These are phyloP conservation scores for Globisporangium carolinianum DNA, from an alignment of 352 stramenopile genomes.

Conservation along the genomic window DNA sequence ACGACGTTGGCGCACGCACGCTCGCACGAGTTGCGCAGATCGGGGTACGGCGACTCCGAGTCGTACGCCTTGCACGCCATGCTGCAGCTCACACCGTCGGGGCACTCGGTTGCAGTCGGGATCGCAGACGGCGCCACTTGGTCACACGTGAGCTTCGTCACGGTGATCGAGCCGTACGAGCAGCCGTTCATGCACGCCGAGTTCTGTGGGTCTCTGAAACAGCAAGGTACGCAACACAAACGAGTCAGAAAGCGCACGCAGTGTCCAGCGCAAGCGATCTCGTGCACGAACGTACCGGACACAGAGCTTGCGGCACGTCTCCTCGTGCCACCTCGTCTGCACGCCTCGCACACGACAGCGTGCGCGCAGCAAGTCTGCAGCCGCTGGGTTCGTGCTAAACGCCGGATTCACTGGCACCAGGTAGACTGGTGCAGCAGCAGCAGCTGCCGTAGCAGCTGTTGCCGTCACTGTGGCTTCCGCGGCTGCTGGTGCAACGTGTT, in stretches of 20 bases:
- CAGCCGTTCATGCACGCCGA: constrained; percentile 71
- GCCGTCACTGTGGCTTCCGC: background rate
- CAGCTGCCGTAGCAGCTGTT: constrained; percentile 8
- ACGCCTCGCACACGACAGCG: constrained; percentile 54
- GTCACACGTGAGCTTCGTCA: constrained; percentile 64
- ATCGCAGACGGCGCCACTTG: constrained; percentile 24
- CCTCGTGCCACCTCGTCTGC: constrained; percentile 64
- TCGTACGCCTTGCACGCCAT: constrained; percentile 57
- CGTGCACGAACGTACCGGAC: constrained; percentile 20
- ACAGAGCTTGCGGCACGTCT: constrained; percentile 63
- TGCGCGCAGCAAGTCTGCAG: constrained; percentile 37
- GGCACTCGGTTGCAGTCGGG: constrained; percentile 28
- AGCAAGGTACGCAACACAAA: background rate
- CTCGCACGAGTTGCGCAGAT: constrained; percentile 45
- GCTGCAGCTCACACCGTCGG: constrained; percentile 52
- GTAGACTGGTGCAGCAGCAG: background rate
- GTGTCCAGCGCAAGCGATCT: background rate
- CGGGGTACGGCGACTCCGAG: constrained; percentile 34
- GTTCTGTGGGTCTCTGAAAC: constrained; percentile 42
- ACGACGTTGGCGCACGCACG: constrained; percentile 54
- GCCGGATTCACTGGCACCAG: constrained; percentile 4
- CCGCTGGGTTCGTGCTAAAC: constrained; percentile 17
- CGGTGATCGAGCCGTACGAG: constrained; percentile 62
- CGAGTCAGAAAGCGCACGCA: background rate
- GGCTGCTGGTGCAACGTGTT: background rate